These are phyloP conservation scores for Aspergillus intermedius DNA, from an alignment of 2,329 filamentous ascomycete genomes.

Conservation along the genomic window DNA sequence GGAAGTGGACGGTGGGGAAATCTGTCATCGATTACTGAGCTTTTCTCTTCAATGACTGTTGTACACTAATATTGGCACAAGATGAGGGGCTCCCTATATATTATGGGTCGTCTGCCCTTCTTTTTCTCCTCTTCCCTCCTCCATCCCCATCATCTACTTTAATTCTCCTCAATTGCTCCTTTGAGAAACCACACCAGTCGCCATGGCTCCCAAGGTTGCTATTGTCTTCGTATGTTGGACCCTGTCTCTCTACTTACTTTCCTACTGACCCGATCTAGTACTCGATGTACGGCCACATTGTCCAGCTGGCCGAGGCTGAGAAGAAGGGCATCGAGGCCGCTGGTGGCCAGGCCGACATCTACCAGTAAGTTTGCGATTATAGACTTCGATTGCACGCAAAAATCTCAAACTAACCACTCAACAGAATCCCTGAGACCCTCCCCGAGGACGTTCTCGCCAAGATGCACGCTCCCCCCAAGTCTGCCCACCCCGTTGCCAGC, in stretches of 20 bases:
- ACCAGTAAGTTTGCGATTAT: constrained; percentile 53
- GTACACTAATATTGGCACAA: too few species aligned
- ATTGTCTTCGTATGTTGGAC: constrained; percentile 70
- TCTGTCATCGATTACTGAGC: constrained; percentile 23
- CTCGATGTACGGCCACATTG: constrained; percentile 90
- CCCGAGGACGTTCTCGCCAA: constrained; percentile 72
- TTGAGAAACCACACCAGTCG: constrained; percentile 25
- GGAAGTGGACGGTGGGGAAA: neutral
- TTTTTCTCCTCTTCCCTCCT: neutral
- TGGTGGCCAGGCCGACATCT: constrained; percentile 74
- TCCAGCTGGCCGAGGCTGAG: constrained; percentile 78
- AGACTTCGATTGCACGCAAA: neutral
- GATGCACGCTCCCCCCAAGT: constrained; percentile 82
- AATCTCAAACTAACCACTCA: neutral
- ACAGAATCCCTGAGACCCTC: constrained; percentile 77
- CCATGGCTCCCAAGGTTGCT: constrained; percentile 84
- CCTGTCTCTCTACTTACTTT: constrained; percentile 7
- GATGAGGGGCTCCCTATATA: too few species aligned
- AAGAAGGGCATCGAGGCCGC: constrained; percentile 83
- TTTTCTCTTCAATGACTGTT: neutral
- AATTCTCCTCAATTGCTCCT: constrained; percentile 1
- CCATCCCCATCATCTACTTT: neutral
- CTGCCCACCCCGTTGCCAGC: constrained; percentile 58
- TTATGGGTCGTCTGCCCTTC: too few species aligned
- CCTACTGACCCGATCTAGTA: constrained; percentile 53